Conservation (phyloP, 352 stramenopile species). For the Phytophthora tentaculata region DNA sequence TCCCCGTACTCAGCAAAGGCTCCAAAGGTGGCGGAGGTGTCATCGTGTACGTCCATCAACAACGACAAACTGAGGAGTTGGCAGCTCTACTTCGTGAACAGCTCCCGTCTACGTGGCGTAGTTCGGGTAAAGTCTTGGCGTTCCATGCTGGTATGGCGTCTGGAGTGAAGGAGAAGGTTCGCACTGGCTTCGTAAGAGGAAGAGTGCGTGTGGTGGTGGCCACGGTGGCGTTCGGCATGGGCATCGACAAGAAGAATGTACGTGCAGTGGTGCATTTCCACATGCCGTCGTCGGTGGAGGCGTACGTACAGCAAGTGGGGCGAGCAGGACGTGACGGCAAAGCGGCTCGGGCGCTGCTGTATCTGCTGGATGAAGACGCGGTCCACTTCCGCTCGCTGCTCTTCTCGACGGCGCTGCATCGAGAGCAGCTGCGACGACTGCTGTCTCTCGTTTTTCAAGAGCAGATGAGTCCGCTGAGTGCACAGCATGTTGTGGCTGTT, state of each 20-base stretch:
- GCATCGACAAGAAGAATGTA: constrained; percentile 99
- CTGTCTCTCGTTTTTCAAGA: constrained; percentile 49
- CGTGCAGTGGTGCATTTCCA: constrained; percentile 98
- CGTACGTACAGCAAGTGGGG: constrained; percentile 98
- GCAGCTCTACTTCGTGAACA: constrained; percentile 69
- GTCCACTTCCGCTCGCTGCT: constrained; percentile 72
- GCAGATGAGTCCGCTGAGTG: constrained; percentile 6
- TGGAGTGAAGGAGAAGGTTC: constrained; percentile 80
- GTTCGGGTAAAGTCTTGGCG: constrained; percentile 55
- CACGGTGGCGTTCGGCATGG: constrained; percentile 98
- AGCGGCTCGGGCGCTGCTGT: constrained; percentile 64
- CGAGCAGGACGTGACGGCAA: constrained; percentile 95
- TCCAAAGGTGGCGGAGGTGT: constrained; percentile 43
- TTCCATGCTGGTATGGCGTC: constrained; percentile 95
- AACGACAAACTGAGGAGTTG: constrained; percentile 78
- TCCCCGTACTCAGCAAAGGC: constrained; percentile 39
- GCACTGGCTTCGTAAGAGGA: constrained; percentile 88
- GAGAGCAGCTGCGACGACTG: constrained; percentile 54
- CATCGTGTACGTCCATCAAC: constrained; percentile 88
- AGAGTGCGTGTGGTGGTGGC: constrained; percentile 93
- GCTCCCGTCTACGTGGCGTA: constrained; percentile 41
- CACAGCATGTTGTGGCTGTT: constrained; percentile 37
- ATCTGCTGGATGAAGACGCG: constrained; percentile 71
- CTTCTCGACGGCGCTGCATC: constrained; percentile 73
- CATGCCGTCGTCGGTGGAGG: constrained; percentile 96